These are phyloP conservation scores for Gossypium thurberi DNA, from an alignment of 345 rosid species.

Conservation along the genomic window DNA sequence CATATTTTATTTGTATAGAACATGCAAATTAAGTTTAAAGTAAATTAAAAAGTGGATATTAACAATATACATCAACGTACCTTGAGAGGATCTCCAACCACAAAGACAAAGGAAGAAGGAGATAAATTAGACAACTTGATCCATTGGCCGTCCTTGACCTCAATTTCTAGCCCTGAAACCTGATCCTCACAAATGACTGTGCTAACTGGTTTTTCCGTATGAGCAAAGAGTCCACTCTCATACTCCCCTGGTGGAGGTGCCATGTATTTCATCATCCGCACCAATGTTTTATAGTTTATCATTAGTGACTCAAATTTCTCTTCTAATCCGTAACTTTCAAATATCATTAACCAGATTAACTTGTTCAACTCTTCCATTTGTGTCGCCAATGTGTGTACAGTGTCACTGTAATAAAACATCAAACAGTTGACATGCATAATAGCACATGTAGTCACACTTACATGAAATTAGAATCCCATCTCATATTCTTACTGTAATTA, in stretches of 20 bases:
- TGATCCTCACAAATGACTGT: neutral
- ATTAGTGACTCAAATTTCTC: neutral
- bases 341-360: constrained; percentile 4
- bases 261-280: constrained; percentile 15
- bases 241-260: neutral
- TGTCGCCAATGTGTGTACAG: neutral
- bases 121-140: neutral
- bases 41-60: too few species aligned
- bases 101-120: neutral
- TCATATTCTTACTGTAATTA: too few species aligned
- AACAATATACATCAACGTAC: neutral
- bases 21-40: too few species aligned
- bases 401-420: neutral
- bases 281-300: neutral
- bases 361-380: constrained; percentile 10
- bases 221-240: neutral
- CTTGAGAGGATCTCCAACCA: neutral
- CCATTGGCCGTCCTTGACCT: neutral
- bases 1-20: too few species aligned
- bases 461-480: too few species aligned
- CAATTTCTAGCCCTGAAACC: neutral
- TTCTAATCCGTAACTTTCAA: constrained; percentile 12
- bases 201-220: neutral
- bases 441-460: too few species aligned
- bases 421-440: neutral